Percentiles rank a stretch among this genome's conserved stretches.
phyloP scores from a whole-genome alignment of 345 rosid species.

The Hibiscus syriacus region DNA sequence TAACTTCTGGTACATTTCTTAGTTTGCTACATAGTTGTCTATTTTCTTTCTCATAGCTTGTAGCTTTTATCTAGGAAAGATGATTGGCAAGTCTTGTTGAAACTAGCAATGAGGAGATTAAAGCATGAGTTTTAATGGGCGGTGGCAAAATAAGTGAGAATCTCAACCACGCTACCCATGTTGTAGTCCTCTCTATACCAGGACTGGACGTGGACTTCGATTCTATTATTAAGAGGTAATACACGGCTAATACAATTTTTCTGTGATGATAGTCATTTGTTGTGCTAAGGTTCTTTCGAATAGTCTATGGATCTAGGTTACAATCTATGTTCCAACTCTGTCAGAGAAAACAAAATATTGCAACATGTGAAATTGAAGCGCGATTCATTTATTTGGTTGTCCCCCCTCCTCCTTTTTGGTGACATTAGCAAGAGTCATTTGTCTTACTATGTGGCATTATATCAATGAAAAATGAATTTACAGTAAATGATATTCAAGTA shows the following conservation, averaged over 20 bases:
- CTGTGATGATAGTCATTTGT: neutral
- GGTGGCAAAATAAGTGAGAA: constrained; percentile 68
- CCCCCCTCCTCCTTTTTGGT: neutral
- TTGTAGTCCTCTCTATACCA: constrained; percentile 45
- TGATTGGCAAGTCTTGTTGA: constrained; percentile 49
- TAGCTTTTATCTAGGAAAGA: constrained; percentile 34
- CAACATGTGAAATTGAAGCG: neutral
- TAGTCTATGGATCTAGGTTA: neutral
- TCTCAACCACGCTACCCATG: constrained; percentile 60
- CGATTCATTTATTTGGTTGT: neutral
- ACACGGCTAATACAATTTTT: neutral
- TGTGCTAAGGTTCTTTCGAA: constrained; percentile 1
- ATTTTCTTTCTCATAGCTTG: constrained; percentile 7
- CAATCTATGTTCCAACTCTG: neutral
- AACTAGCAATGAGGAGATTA: constrained; percentile 56
- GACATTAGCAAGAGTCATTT: neutral
- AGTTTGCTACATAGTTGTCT: constrained; percentile 3
- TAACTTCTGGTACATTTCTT: neutral
- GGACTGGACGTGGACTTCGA: constrained; percentile 42
- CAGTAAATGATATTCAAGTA: neutral
- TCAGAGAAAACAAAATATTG: neutral
- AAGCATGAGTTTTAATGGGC: constrained; percentile 58
- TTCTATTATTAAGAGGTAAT: constrained; percentile 41
- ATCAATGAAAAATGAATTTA: neutral
- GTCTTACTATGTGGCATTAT: neutral